Conservation (phyloP, 768 basidiomycete genomes). For the Boletus sp. region DNA sequence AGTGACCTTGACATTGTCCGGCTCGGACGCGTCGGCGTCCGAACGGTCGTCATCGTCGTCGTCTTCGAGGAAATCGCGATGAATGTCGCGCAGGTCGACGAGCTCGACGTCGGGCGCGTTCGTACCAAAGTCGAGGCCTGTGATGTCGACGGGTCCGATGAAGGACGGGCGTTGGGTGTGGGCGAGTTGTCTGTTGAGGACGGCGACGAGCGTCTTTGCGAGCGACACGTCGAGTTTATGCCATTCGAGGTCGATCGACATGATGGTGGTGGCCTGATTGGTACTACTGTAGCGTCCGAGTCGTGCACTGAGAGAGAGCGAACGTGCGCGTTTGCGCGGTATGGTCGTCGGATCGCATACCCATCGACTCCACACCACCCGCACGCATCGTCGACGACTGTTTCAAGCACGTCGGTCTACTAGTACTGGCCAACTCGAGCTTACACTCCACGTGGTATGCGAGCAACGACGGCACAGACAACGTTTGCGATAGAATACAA, state of each 20-base stretch:
- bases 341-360: no score
- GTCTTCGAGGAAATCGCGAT: conserved; percentile 90
- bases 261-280: conserved; percentile 29
- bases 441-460: no score
- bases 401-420: no score
- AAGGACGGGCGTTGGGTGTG: conserved; percentile 82
- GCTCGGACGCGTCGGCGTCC: conserved; percentile 25
- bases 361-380: no score
- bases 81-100: conserved; percentile 89
- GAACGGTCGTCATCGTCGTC: conserved; percentile 64
- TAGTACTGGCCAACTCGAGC: no score
- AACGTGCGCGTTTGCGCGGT: neutral
- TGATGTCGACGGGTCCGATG: conserved; percentile 88
- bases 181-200: conserved; percentile 78
- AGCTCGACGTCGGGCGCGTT: conserved; percentile 82
- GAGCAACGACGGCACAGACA: neutral
- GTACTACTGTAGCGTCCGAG: no score
- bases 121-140: conserved; percentile 85
- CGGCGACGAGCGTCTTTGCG: conserved; percentile 61
- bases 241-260: conserved; percentile 99
- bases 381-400: no score
- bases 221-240: conserved; percentile 72
- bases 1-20: conserved; percentile 46
- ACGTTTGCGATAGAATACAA: conserved; percentile 1
- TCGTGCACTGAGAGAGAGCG: no score